A percentile compares a stretch with the other conserved stretches of the same genome.
Evolutionary conservation across 805 yeast species (phyloP).

Genomic region (Candida argentea): DNA sequence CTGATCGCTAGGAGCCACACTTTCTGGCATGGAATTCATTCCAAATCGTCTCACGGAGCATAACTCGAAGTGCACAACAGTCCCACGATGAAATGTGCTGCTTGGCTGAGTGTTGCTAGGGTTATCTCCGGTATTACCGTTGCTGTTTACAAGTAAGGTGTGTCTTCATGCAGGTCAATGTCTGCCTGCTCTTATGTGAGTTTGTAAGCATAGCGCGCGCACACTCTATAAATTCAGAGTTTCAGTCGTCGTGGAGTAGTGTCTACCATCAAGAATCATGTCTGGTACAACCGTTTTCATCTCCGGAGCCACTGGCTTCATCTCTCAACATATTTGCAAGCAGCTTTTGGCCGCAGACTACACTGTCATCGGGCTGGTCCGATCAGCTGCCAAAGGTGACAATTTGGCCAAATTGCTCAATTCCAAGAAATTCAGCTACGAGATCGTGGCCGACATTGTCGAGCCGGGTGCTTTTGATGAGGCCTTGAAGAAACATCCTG

Average conservation of each 20-base stretch:
- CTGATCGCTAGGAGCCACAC: too few species aligned
- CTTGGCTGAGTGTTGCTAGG: too few species aligned
- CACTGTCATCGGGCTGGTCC: constrained; percentile 41
- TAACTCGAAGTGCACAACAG: too few species aligned
- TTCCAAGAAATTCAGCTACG: constrained; percentile 14
- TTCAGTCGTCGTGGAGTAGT: too few species aligned
- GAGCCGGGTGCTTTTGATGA: constrained; percentile 35
- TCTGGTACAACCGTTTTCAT: constrained; percentile 20
- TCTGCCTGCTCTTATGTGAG: constrained; percentile 1
- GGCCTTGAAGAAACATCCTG: constrained; percentile 29
- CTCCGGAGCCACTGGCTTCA: constrained; percentile 43
- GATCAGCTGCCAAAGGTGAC: constrained; percentile 22
- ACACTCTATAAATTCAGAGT: too few species aligned
- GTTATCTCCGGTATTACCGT: too few species aligned
- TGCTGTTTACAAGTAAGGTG: too few species aligned
- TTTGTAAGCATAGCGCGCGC: neutral
- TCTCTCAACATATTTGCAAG: constrained; percentile 38
- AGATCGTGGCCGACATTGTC: constrained; percentile 20
- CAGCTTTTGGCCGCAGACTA: constrained; percentile 29
- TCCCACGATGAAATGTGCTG: too few species aligned
- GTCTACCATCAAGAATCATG: constrained; percentile 2
- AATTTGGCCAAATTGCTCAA: constrained; percentile 5
- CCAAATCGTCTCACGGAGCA: too few species aligned
- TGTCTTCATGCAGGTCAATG: constrained; percentile 1
- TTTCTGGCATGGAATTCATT: too few species aligned